A percentile compares a stretch with the other conserved stretches of the same genome.
These are phyloP conservation scores for Leccinellum rugosiceps DNA, from an alignment of 768 basidiomycete species.

Conservation along the genomic window DNA sequence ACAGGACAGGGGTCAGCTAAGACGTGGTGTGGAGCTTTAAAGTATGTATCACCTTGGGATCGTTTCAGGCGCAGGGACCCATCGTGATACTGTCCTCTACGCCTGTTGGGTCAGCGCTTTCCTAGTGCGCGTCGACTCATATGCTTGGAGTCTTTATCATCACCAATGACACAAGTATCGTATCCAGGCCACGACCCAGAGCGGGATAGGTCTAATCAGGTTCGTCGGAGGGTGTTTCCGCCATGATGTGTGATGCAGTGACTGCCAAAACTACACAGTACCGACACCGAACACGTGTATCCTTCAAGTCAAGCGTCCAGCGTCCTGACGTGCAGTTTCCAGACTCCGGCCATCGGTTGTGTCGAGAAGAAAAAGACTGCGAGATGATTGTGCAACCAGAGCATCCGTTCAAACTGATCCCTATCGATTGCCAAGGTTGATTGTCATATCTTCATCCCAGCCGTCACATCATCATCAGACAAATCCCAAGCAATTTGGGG, in stretches of 20 bases:
- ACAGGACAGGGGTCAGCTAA: background rate
- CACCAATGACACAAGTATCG: background rate
- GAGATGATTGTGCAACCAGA: background rate
- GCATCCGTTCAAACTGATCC: conserved; percentile 6
- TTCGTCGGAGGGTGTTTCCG: background rate
- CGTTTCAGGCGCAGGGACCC: background rate
- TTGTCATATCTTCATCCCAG: conserved; percentile 2
- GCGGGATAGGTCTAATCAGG: conserved; percentile 6
- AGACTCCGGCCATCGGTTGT: conserved; percentile 1
- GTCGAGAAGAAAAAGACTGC: background rate
- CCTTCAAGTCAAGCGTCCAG: background rate
- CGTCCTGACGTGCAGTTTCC: background rate
- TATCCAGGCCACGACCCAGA: background rate
- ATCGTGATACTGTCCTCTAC: background rate
- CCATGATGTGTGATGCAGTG: background rate
- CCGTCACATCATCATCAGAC: conserved; percentile 15
- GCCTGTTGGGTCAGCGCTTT: background rate
- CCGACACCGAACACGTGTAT: conserved; percentile 7
- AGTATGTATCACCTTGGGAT: background rate
- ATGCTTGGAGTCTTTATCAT: background rate
- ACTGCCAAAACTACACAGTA: background rate
- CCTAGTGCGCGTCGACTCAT: background rate
- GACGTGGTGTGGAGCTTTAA: conserved; percentile 1
- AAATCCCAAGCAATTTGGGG: conserved; percentile 15
- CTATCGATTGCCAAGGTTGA: conserved; percentile 5